Base-by-base conservation (phyloP, 2,329 filamentous ascomycete species). In the Penicillium crustosum region DNA sequence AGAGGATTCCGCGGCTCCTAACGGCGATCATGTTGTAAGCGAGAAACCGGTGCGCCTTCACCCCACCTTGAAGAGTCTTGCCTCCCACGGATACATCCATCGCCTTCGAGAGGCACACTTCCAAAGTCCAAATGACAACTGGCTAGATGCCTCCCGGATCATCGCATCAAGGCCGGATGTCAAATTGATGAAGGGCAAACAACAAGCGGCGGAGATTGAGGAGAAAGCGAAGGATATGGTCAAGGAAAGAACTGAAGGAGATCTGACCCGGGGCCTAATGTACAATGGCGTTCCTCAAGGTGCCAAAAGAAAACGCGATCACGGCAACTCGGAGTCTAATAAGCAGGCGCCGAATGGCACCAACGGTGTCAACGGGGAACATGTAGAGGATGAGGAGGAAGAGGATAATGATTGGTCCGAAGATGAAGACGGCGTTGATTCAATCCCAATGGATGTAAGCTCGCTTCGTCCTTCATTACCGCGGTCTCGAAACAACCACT, bases 11-110 rank as follows among this genome's bases (percentile, higher is more conserved):
- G 62, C 70, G 21, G 61, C 58, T 19, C 33, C 58, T 17, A 71
- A 73, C 49, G 68, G 67, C 9, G 60, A 71, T 36, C 61, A 70
- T 54, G 44, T 55, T 12, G 29, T 55, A 15, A 55, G 61, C 17
- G 58, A 66, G 38, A 61, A 66, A 19, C 55, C 67, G 9, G 59
- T 66, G 17, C 68, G 67, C 29, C 67, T 78, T 21, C 70, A 76
- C 49, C 63, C 73, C n/a, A 74, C 74, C 7, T 63, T 78, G 48
- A 76, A 73, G 48, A 66, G 65, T 36, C 68, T 78, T 41, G 75
- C 76, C 6, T 73, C 73, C 6, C 75, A 77, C 61, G 76, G 76
- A 19, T 78, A 76, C 56, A 71, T 78, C 27, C 64, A 70, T 41
- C 73, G 73, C 6, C 71, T 77, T 29, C 66, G 73, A 29, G 76